phyloP scores from a whole-genome alignment of 371 early-diverging fungal species.

The Vairimorpha ceranae region DNA sequence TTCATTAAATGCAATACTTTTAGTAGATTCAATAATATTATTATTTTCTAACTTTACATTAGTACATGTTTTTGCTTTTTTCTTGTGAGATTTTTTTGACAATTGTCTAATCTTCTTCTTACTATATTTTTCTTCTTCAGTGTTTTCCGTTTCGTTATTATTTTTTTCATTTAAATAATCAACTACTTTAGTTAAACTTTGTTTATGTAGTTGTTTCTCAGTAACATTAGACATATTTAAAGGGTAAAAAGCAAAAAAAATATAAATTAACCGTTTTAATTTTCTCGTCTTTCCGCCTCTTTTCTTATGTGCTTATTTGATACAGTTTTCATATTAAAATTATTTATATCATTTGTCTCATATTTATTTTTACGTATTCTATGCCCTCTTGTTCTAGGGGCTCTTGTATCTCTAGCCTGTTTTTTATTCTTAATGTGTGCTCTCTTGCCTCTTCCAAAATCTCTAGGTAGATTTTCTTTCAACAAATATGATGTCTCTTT shows the following conservation, averaged over 20 bases:
- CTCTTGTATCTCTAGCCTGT: neutral
- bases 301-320: neutral
- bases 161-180: slow-evolving; percentile 10
- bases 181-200: slow-evolving; percentile 9
- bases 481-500: neutral
- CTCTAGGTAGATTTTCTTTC: neutral
- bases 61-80: neutral
- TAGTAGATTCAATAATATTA: neutral
- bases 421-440: neutral
- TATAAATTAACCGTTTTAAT: no score
- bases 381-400: neutral
- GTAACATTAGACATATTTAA: neutral
- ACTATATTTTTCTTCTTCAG: slow-evolving; percentile 17
- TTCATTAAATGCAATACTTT: neutral
- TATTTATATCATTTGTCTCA: neutral
- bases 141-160: neutral
- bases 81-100: neutral
- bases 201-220: slow-evolving; percentile 9
- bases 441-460: neutral
- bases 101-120: slow-evolving; percentile 16
- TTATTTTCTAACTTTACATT: neutral
- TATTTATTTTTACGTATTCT: neutral
- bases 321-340: neutral
- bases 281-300: neutral
- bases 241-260: no score